Evolutionary conservation across 306 rosid species (phyloP).

Genomic region (Pterocarpus macrocarpus): DNA sequence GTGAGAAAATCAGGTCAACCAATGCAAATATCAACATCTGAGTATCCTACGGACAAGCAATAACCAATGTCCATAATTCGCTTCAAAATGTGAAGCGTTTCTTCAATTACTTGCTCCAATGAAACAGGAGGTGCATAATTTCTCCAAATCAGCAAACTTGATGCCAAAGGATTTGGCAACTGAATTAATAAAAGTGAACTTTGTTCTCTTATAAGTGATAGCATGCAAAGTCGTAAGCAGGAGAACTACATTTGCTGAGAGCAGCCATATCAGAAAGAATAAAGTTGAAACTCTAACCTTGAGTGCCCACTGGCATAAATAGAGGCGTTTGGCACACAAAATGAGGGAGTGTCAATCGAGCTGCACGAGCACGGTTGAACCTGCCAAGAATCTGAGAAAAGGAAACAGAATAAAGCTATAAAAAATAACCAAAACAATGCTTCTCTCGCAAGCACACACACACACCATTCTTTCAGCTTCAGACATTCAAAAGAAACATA

Average conservation of each 20-base stretch:
- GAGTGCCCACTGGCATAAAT: conserved; percentile 98
- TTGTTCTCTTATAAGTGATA: neutral
- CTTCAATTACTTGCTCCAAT: conserved; percentile 5
- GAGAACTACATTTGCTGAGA: conserved; percentile 16
- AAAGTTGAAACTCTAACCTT: conserved; percentile 64
- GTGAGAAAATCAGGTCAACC: neutral
- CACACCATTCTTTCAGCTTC: neutral
- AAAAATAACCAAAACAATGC: conserved; percentile 12
- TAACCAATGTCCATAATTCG: conserved; percentile 23
- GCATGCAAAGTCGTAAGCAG: neutral
- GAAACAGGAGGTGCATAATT: conserved; percentile 9
- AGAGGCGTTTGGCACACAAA: conserved; percentile 83
- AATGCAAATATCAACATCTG: neutral
- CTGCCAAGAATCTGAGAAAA: conserved; percentile 74
- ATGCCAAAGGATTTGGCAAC: neutral
- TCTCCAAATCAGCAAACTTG: neutral
- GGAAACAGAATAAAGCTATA: conserved; percentile 18
- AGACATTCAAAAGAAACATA: neutral
- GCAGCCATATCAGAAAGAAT: conserved; percentile 15
- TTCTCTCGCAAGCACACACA: neutral
- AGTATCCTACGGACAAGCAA: conserved; percentile 22
- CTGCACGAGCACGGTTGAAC: conserved; percentile 96
- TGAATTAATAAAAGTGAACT: neutral
- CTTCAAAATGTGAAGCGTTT: neutral
- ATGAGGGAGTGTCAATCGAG: conserved; percentile 86